These are phyloP conservation scores for Trametes hirsuta DNA, from an alignment of 1,284 basidiomycete genomes.

Conservation along the genomic window DNA sequence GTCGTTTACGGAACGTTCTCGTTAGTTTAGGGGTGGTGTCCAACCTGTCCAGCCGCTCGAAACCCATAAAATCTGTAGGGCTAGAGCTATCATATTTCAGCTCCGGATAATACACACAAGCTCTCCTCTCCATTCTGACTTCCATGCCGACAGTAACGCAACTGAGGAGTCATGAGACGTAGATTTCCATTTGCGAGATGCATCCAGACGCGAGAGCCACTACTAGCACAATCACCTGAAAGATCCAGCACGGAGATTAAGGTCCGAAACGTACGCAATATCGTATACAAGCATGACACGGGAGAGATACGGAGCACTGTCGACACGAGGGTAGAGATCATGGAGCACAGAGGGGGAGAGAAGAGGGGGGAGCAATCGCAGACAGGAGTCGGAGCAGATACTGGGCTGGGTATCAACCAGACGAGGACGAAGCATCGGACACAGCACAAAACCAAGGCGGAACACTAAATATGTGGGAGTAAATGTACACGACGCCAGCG, in stretches of 20 bases:
- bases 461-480: background rate
- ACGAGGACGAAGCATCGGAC: constrained; percentile 2
- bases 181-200: constrained; percentile 15
- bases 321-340: background rate
- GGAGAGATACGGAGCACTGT: background rate
- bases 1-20: constrained; percentile 86
- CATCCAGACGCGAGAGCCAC: constrained; percentile 21
- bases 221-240: constrained; percentile 24
- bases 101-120: constrained; percentile 49
- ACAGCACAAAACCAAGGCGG: constrained; percentile 3
- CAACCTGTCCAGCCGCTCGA: constrained; percentile 81
- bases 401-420: constrained; percentile 15
- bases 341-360: background rate
- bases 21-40: constrained; percentile 89
- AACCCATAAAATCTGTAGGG: constrained; percentile 87
- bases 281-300: constrained; percentile 18
- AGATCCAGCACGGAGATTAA: constrained; percentile 23
- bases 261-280: constrained; percentile 21
- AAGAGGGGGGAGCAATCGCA: background rate
- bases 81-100: constrained; percentile 93
- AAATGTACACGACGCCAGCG: constrained; percentile 4
- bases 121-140: background rate
- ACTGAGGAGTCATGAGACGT: background rate
- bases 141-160: background rate
- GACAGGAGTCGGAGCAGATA: background rate